Evolutionary conservation across 768 basidiomycete species (phyloP).

Genomic region (Megacollybia marginata): DNA sequence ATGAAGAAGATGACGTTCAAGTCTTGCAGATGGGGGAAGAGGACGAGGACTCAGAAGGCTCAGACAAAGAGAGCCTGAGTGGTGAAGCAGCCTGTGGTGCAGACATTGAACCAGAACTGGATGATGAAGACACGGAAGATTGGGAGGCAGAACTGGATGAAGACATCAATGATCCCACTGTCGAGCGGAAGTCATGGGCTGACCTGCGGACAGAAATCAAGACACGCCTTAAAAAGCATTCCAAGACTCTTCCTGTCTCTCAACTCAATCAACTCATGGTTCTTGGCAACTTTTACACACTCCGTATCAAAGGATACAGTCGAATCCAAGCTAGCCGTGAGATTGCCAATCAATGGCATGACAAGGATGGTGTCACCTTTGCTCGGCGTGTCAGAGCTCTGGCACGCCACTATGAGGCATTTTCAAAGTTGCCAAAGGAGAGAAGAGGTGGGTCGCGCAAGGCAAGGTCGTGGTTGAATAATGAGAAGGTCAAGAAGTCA

Average conservation of each 20-base stretch:
- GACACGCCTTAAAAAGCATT: slow-evolving; percentile 9
- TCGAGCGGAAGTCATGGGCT: slow-evolving; percentile 8
- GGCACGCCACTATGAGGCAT: slow-evolving; percentile 18
- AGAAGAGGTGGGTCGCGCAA: no score
- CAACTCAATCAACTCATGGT: slow-evolving; percentile 15
- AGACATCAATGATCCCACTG: background rate
- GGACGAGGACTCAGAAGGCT: no score
- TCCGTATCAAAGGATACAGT: slow-evolving; percentile 13
- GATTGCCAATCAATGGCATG: no score
- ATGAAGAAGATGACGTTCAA: no score
- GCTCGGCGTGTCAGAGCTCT: slow-evolving; percentile 11
- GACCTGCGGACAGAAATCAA: slow-evolving; percentile 13
- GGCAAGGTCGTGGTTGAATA: no score
- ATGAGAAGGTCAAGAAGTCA: no score
- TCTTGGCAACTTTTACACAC: slow-evolving; percentile 17
- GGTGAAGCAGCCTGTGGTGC: no score
- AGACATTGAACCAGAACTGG: no score
- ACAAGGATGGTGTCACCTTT: no score
- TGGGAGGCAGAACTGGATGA: slow-evolving; percentile 14
- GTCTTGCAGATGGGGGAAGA: no score
- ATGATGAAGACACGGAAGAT: slow-evolving; percentile 1
- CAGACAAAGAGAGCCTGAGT: no score
- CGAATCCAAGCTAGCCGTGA: slow-evolving; percentile 15
- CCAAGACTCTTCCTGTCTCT: slow-evolving; percentile 7
- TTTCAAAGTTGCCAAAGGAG: slow-evolving; percentile 16